These are phyloP conservation scores for Barbarea vulgaris DNA, from an alignment of 345 rosid genomes.

Conservation along the genomic window DNA sequence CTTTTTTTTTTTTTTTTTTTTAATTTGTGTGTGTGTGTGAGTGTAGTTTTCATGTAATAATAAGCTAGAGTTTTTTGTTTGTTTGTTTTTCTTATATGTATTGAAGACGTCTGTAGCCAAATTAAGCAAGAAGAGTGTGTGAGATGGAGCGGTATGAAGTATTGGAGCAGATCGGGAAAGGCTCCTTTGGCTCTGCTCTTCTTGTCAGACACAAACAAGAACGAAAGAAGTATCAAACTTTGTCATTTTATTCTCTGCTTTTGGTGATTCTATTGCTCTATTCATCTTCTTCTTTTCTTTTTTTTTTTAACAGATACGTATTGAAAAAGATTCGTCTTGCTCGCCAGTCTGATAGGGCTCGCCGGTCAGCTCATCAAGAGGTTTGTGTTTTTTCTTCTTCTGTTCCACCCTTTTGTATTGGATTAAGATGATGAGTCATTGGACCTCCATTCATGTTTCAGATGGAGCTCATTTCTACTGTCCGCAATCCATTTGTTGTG, in stretches of 20 bases:
- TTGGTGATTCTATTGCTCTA: not conserved
- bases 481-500: constrained; percentile 81
- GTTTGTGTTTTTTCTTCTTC: constrained; percentile 40
- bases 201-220: constrained; percentile 97
- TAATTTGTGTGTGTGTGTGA: not conserved
- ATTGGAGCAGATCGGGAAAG: constrained; percentile 92
- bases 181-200: constrained; percentile 97
- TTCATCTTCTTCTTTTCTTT: not conserved
- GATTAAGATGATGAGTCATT: constrained; percentile 14
- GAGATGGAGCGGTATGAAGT: constrained; percentile 92
- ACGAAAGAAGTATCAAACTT: constrained; percentile 71
- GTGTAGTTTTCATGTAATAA: not conserved
- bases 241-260: not conserved
- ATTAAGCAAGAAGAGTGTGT: not conserved
- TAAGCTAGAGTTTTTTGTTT: not conserved
- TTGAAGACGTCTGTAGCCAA: constrained; percentile 4
- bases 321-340: constrained; percentile 95
- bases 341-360: constrained; percentile 92
- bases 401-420: not conserved
- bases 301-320: constrained; percentile 88
- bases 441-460: constrained; percentile 42
- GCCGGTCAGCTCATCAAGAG: constrained; percentile 95
- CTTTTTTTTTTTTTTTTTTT: no score
- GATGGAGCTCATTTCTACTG: constrained; percentile 94
- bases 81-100: not conserved